Evolutionary conservation across 169 alveolate species (phyloP).

Genomic region (Eimeria tenella): DNA sequence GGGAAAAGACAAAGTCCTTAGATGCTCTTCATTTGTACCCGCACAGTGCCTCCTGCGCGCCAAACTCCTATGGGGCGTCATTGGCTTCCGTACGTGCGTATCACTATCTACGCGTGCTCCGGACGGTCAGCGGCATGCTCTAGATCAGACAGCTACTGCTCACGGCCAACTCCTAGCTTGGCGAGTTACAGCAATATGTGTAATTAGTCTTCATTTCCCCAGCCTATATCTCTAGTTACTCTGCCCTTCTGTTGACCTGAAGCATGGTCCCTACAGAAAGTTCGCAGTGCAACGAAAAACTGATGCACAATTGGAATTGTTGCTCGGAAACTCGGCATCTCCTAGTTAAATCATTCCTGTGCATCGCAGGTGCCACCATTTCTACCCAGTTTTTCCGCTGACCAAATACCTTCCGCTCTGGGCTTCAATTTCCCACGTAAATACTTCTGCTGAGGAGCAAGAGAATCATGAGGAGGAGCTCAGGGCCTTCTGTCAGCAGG

Average conservation of each 20-base stretch:
- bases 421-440: too few relatives aligned
- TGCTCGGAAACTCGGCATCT: too few relatives aligned
- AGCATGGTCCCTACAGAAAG: background rate
- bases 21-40: background rate
- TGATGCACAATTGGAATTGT: too few relatives aligned
- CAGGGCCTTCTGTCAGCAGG: conserved; percentile 54
- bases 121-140: background rate
- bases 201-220: background rate
- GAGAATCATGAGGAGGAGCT: conserved; percentile 20
- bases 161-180: background rate
- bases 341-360: too few relatives aligned
- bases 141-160: background rate
- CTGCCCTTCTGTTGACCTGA: conserved; percentile 17
- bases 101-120: conserved; percentile 10
- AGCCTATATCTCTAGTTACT: conserved; percentile 7
- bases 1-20: background rate
- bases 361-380: too few relatives aligned
- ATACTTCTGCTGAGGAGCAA: conserved; percentile 41
- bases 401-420: too few relatives aligned
- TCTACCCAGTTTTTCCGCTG: too few relatives aligned
- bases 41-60: conserved; percentile 31
- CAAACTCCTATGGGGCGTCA: conserved; percentile 13
- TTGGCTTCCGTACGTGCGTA: background rate
- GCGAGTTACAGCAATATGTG: too few relatives aligned
- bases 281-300: too few relatives aligned